Evolutionary conservation across 257 asterid genomes (phyloP), one percentile per base, ranked within the genome.

Genomic region (Solanum sitiens): DNA sequence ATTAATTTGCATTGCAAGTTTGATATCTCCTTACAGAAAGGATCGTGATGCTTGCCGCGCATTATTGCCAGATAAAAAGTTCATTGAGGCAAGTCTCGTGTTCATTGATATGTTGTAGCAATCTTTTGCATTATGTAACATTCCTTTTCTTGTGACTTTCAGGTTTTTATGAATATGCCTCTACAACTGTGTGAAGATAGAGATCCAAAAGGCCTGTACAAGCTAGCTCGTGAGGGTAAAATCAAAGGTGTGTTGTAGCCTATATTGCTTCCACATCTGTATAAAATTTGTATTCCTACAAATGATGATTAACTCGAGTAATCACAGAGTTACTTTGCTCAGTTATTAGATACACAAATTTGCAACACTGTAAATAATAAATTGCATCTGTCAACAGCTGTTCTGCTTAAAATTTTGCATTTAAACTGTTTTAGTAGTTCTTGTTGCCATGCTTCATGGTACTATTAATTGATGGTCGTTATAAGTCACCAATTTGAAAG

Each of bases 201-300:
- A 90, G 99, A 96, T 86, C 98, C 98, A 63, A 96, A 96, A 91
- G 99, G 99, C 86, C 99, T 96, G 33, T 96, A 96, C 95, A 96
- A 96, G 93, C 98, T 94, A 76, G 98, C 99, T 86, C 94, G 99
- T 84, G 98, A 98, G 6, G 99, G 99, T 86, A 96, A 94, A 92
- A 92, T 96, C 89, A 94, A 94, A 94, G 98, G 99, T 95, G 72
- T 50, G 44, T 59, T 77, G 83, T 50, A 86, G 86, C 67, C 85
- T 27, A 25, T 79, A 27, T 79, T 45, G 16, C 11, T 45, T 77
- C 63, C 35, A 7, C 32, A 76, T 76, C n/a, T 77, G 20, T 40
- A 75, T 40, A 40, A 23, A 39, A n/a, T 75, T 12, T 40, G 83
- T 15, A 25, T 14, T 77, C 84, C 59, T 77, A 25, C 11, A 42